Percentiles rank a stretch among this genome's conserved stretches.
Conservation (phyloP, 2,329 filamentous ascomycete genomes). For the Hysterium pulicare region DNA sequence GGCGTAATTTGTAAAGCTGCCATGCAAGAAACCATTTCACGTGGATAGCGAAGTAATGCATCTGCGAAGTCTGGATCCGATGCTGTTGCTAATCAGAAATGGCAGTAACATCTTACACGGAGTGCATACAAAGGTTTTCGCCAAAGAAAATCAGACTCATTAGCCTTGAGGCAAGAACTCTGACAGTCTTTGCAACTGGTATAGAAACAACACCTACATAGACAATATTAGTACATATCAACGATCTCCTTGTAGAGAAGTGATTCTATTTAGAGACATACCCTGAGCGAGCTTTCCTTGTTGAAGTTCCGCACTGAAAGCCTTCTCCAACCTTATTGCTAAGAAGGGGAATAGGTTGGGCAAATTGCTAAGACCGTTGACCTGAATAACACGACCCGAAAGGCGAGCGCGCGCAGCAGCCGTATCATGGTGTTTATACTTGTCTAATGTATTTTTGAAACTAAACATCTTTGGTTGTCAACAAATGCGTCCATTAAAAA, state of each 20-base stretch:
- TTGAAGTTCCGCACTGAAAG: neutral
- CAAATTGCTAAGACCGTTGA: constrained; percentile 6
- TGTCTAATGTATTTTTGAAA: constrained; percentile 16
- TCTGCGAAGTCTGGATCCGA: constrained; percentile 5
- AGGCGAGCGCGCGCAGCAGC: constrained; percentile 6
- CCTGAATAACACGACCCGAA: constrained; percentile 10
- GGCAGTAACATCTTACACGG: neutral
- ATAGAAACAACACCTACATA: constrained; percentile 4
- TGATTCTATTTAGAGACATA: too few species aligned
- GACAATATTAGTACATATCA: too few species aligned
- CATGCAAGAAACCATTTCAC: constrained; percentile 13
- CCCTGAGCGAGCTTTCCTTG: neutral
- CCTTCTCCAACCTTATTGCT: constrained; percentile 2
- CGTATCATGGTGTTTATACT: constrained; percentile 11
- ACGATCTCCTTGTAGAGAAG: too few species aligned
- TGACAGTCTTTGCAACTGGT: constrained; percentile 6
- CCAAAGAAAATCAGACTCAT: constrained; percentile 11
- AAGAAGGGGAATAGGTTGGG: constrained; percentile 5
- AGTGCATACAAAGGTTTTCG: constrained; percentile 6
- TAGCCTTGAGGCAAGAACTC: constrained; percentile 4
- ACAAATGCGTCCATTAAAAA: neutral
- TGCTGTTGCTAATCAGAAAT: constrained; percentile 1
- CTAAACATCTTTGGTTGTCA: constrained; percentile 18
- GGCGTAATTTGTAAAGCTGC: constrained; percentile 11
- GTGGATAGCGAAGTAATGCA: constrained; percentile 7